Percentiles rank a stretch among this genome's conserved stretches.
Conservation (phyloP, 139 green algal species). For the Chlamydomonas sp. region DNA sequence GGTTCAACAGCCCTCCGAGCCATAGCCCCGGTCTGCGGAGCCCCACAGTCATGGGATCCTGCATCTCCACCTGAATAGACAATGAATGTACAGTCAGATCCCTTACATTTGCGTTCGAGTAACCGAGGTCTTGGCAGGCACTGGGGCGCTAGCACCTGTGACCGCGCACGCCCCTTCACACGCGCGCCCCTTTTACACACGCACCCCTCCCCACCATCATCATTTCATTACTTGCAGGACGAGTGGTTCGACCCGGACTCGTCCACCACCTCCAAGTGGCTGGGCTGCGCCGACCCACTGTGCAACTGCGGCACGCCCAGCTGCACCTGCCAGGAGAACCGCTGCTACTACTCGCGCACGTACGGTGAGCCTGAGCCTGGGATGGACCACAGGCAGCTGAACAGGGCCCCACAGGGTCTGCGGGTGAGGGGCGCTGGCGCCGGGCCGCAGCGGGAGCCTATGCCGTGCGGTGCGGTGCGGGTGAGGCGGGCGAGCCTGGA, state of each 20-base stretch:
- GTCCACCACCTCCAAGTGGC: constrained; percentile 60
- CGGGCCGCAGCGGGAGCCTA: too few relatives aligned
- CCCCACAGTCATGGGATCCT: too few relatives aligned
- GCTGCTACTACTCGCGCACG: constrained; percentile 83
- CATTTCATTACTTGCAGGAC: constrained; percentile 45
- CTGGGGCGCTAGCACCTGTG: too few relatives aligned
- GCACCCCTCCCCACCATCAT: not conserved
- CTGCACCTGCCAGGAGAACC: constrained; percentile 65
- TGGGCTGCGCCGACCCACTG: constrained; percentile 66
- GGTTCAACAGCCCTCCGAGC: too few relatives aligned
- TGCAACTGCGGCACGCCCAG: constrained; percentile 79
- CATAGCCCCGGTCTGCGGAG: too few relatives aligned
- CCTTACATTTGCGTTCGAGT: too few relatives aligned
- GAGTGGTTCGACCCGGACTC: constrained; percentile 70
- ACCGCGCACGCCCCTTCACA: too few relatives aligned
- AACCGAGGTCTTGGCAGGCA: too few relatives aligned
- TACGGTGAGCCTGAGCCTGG: constrained; percentile 67
- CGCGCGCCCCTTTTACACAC: not conserved
- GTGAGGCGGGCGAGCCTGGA: too few relatives aligned
- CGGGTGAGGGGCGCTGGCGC: not conserved
- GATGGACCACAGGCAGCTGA: not conserved
- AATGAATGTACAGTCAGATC: too few relatives aligned
- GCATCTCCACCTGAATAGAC: too few relatives aligned
- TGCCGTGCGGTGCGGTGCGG: too few relatives aligned
- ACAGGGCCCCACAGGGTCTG: not conserved